Conservation (phyloP, 2,329 filamentous ascomycete genomes). For the Sclerotiophoma versabilis region DNA sequence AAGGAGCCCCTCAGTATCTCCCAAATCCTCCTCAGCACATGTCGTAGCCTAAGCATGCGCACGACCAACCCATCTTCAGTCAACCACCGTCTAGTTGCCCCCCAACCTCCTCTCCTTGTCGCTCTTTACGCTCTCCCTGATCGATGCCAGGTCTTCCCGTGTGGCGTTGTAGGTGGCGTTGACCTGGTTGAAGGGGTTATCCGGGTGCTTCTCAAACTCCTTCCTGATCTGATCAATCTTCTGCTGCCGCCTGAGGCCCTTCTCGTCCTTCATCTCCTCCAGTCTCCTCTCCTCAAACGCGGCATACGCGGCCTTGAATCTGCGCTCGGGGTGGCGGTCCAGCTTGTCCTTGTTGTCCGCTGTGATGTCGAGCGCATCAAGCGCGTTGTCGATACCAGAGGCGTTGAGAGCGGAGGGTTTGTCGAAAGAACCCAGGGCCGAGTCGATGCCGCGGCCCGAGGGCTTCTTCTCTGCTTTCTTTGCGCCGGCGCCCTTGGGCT, state of each 20-base stretch:
- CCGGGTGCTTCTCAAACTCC: conserved; percentile 93
- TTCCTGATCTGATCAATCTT: conserved; percentile 83
- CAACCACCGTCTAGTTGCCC: conserved; percentile 1
- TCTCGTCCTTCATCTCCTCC: conserved; percentile 84
- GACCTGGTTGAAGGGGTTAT: conserved; percentile 95
- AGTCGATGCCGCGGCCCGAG: conserved; percentile 70
- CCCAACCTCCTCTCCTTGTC: conserved; percentile 76
- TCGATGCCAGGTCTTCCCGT: conserved; percentile 74
- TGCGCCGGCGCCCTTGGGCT: conserved; percentile 71
- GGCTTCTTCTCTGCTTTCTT: conserved; percentile 64
- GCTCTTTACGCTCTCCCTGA: conserved; percentile 70
- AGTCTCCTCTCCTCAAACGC: conserved; percentile 82
- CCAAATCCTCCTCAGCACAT: too few species aligned
- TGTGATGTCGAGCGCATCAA: conserved; percentile 81
- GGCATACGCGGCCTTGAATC: conserved; percentile 85
- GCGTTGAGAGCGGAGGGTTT: conserved; percentile 72
- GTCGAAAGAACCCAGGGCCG: conserved; percentile 55
- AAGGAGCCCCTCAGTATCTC: background rate
- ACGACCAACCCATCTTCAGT: too few species aligned
- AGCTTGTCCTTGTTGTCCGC: conserved; percentile 71
- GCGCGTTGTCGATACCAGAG: conserved; percentile 88
- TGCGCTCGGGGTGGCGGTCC: conserved; percentile 85
- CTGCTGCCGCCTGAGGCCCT: conserved; percentile 81
- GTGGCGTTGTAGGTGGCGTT: conserved; percentile 77
- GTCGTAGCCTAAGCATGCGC: too few species aligned